These are phyloP conservation scores for Exophiala sp. DNA, from an alignment of 2,329 filamentous ascomycete genomes.

Conservation along the genomic window DNA sequence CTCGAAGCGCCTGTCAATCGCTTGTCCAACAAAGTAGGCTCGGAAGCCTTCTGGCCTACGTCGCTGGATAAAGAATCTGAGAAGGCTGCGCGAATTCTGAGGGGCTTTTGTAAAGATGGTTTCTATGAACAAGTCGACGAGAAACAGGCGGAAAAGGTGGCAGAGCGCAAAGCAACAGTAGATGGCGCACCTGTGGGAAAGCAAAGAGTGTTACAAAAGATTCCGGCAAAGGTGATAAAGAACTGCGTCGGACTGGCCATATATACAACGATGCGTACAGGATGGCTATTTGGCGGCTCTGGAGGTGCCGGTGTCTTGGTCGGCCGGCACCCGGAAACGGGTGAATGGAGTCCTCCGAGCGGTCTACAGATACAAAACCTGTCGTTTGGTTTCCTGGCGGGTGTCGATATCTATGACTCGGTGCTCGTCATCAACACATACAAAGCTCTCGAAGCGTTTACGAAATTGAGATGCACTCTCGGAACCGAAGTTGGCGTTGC, in stretches of 20 bases:
- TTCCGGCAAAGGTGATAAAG: slow-evolving; percentile 78
- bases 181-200: slow-evolving; percentile 51
- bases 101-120: slow-evolving; percentile 82
- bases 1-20: slow-evolving; percentile 74
- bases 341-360: slow-evolving; percentile 86
- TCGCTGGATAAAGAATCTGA: slow-evolving; percentile 85
- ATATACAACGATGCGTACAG: slow-evolving; percentile 93
- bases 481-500: slow-evolving; percentile 76
- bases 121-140: slow-evolving; percentile 61
- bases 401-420: slow-evolving; percentile 94
- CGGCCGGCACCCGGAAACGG: slow-evolving; percentile 72
- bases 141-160: slow-evolving; percentile 47
- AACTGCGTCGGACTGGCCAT: slow-evolving; percentile 88
- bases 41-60: slow-evolving; percentile 80
- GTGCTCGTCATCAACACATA: slow-evolving; percentile 88
- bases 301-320: slow-evolving; percentile 86
- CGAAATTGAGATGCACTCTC: slow-evolving; percentile 71
- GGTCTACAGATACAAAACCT: slow-evolving; percentile 88
- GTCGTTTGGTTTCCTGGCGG: slow-evolving; percentile 82
- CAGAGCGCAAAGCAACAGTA: slow-evolving; percentile 30
- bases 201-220: slow-evolving; percentile 71
- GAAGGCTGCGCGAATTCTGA: slow-evolving; percentile 83
- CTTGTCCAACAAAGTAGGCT: slow-evolving; percentile 75
- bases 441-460: slow-evolving; percentile 79
- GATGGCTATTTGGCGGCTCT: slow-evolving; percentile 85